Conservation (phyloP, 192 early-diverging fungal genomes). For the Coemansia sp. region DNA sequence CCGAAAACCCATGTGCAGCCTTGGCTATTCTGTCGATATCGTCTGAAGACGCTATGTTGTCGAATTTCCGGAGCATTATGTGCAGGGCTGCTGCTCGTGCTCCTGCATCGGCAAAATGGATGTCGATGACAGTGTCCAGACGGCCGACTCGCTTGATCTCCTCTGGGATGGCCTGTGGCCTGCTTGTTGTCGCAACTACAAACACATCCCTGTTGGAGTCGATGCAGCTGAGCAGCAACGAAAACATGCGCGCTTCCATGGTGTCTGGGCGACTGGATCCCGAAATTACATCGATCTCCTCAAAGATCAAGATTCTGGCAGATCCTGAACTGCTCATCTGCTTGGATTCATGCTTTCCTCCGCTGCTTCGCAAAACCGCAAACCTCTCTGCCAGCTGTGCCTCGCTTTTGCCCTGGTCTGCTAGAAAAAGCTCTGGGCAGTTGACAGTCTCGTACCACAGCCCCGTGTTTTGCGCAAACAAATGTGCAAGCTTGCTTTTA, state of each 20-base stretch:
- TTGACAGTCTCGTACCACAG: slow-evolving; percentile 24
- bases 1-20: slow-evolving; percentile 66
- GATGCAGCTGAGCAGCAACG: slow-evolving; percentile 41
- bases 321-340: neutral
- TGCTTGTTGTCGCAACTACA: slow-evolving; percentile 42
- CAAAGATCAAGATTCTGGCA: slow-evolving; percentile 33
- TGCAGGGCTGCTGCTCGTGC: slow-evolving; percentile 31
- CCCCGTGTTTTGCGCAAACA: slow-evolving; percentile 30
- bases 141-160: slow-evolving; percentile 40
- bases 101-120: slow-evolving; percentile 30
- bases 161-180: slow-evolving; percentile 23
- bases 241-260: slow-evolving; percentile 46
- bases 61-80: slow-evolving; percentile 45
- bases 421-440: slow-evolving; percentile 47
- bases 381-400: slow-evolving; percentile 26
- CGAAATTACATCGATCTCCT: slow-evolving; percentile 47
- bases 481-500: slow-evolving; percentile 37
- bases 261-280: slow-evolving; percentile 30
- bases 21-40: slow-evolving; percentile 27
- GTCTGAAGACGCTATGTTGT: slow-evolving; percentile 12
- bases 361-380: slow-evolving; percentile 1
- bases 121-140: slow-evolving; percentile 26
- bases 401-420: slow-evolving; percentile 50
- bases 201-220: slow-evolving; percentile 23
- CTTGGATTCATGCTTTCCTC: neutral